These are phyloP conservation scores for Myriangium duriaei DNA, from an alignment of 2,329 filamentous ascomycete species.

Conservation along the genomic window DNA sequence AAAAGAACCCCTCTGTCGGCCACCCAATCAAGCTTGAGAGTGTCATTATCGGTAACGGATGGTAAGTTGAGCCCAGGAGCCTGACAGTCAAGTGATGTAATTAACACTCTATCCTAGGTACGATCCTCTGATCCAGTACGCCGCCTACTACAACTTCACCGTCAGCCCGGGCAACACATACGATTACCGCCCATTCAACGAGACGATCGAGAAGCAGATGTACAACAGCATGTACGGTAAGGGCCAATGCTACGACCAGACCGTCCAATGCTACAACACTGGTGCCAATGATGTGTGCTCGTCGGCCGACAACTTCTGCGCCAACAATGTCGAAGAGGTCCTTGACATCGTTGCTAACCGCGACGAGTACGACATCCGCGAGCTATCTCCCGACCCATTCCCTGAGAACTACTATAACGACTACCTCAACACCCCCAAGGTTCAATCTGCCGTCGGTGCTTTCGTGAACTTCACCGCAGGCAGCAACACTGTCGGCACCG, in stretches of 20 bases:
- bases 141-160: slow-evolving; percentile 47
- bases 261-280: slow-evolving; percentile 42
- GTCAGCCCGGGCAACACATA: slow-evolving; percentile 46
- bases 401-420: slow-evolving; percentile 41
- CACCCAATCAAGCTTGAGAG: not conserved
- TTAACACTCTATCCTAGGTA: too few species aligned
- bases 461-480: slow-evolving; percentile 44
- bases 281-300: slow-evolving; percentile 41
- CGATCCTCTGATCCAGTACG: slow-evolving; percentile 43
- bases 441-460: slow-evolving; percentile 46
- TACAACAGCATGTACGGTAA: slow-evolving; percentile 49
- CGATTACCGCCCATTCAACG: slow-evolving; percentile 41
- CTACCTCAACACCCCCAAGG: slow-evolving; percentile 44
- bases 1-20: not conserved
- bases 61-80: too few species aligned
- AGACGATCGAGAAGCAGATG: slow-evolving; percentile 36
- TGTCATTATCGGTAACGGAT: slow-evolving; percentile 33
- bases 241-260: slow-evolving; percentile 48
- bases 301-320: slow-evolving; percentile 45
- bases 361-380: slow-evolving; percentile 49
- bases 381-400: slow-evolving; percentile 44
- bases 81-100: too few species aligned
- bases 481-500: slow-evolving; percentile 31
- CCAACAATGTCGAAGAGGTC: slow-evolving; percentile 38
- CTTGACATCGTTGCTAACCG: slow-evolving; percentile 41